Percentiles rank a stretch among this genome's conserved stretches.
Conservation (phyloP, 2,329 filamentous ascomycete species). For the Trichophyton schoenleinii region DNA sequence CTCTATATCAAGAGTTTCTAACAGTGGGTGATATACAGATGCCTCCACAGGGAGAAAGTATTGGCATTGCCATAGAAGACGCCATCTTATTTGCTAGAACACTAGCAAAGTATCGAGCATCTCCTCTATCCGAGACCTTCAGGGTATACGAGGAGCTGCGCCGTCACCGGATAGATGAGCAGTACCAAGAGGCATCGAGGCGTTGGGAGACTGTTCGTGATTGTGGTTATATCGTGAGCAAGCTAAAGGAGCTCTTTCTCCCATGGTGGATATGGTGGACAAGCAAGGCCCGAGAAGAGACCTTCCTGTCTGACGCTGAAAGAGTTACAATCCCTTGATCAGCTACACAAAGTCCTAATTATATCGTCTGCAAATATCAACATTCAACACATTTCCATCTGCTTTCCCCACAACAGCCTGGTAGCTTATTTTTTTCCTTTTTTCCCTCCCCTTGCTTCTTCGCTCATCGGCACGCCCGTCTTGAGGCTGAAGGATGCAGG, state of each 20-base stretch:
- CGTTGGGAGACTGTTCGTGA: slow-evolving; percentile 7
- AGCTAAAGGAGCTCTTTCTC: slow-evolving; percentile 6
- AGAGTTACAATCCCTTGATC: slow-evolving; percentile 1
- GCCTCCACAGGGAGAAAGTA: slow-evolving; percentile 35
- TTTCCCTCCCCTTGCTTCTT: too few species aligned
- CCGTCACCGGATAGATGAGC: slow-evolving; percentile 4
- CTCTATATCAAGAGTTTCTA: not conserved
- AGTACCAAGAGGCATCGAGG: slow-evolving; percentile 5
- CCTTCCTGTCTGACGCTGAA: slow-evolving; percentile 3
- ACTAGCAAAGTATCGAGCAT: slow-evolving; percentile 1
- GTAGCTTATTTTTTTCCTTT: too few species aligned
- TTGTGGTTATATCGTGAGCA: slow-evolving; percentile 6
- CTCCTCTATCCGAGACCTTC: not conserved
- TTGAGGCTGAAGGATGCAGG: too few species aligned
- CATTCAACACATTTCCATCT: not conserved
- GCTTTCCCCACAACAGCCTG: too few species aligned
- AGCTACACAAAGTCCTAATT: too few species aligned
- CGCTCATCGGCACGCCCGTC: too few species aligned
- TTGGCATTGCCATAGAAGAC: slow-evolving; percentile 33
- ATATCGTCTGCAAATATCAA: not conserved
- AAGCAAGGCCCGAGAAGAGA: not conserved
- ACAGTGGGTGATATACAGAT: slow-evolving; percentile 20
- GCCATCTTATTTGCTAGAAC: slow-evolving; percentile 18
- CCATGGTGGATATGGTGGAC: slow-evolving; percentile 7
- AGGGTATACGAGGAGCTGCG: slow-evolving; percentile 6